Percentiles rank a stretch among this genome's conserved stretches.
Conservation (phyloP, 257 asterid genomes). For the Sherardia arvensis region DNA sequence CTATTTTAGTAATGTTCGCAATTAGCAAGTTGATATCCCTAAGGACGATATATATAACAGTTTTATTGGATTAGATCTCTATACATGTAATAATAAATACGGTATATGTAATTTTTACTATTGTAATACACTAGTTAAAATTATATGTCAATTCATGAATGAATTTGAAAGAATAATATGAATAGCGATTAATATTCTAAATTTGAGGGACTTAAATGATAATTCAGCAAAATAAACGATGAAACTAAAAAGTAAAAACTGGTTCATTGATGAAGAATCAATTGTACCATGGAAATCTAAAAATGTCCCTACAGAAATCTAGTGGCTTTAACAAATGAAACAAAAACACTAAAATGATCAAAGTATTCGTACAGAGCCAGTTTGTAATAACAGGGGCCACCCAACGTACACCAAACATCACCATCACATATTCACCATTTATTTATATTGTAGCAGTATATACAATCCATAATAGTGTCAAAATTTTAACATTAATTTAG, state of each 20-base stretch:
- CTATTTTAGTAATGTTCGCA: too few species aligned
- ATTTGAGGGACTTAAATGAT: neutral
- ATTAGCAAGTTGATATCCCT: too few species aligned
- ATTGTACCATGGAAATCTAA: conserved; percentile 16
- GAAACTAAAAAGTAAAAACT: neutral
- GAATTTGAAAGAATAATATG: too few species aligned
- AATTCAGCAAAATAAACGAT: neutral
- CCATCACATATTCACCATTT: neutral
- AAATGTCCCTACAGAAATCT: conserved; percentile 13
- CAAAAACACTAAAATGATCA: conserved; percentile 10
- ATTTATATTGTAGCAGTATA: too few species aligned
- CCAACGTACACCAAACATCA: neutral
- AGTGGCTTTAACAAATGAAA: conserved; percentile 8
- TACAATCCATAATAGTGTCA: too few species aligned
- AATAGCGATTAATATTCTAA: neutral
- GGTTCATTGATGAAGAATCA: conserved; percentile 6
- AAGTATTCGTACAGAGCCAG: conserved; percentile 3
- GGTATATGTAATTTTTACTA: too few species aligned
- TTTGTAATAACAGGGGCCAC: neutral
- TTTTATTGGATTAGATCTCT: too few species aligned
- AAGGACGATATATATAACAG: too few species aligned
- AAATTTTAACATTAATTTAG: too few species aligned
- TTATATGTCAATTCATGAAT: too few species aligned
- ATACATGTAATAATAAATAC: too few species aligned
- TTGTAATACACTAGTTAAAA: too few species aligned